phyloP scores from a whole-genome alignment of 2,329 filamentous ascomycete genomes.

The Microcyclospora tardicrescens region DNA sequence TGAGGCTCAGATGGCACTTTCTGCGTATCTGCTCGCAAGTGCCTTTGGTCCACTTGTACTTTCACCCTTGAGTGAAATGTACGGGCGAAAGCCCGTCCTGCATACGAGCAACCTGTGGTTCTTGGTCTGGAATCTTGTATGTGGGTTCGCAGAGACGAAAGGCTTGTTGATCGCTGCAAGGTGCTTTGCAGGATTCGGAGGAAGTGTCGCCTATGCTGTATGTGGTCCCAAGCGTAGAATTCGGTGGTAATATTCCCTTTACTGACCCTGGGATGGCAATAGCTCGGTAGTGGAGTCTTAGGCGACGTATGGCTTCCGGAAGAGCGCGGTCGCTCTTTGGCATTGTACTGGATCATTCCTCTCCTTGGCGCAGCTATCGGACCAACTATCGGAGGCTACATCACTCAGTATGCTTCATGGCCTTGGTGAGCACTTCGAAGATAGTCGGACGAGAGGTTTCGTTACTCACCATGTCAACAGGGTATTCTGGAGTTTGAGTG shows the following conservation, averaged over 20 bases:
- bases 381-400: slow-evolving; percentile 23
- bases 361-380: slow-evolving; percentile 10
- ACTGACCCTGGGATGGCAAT: not conserved
- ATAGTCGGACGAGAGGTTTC: too few species aligned
- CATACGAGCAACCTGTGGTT: slow-evolving; percentile 38
- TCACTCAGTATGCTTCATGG: slow-evolving; percentile 28
- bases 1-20: slow-evolving; percentile 9
- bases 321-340: slow-evolving; percentile 8
- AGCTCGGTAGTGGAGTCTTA: slow-evolving; percentile 11
- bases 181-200: slow-evolving; percentile 38
- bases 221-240: not conserved
- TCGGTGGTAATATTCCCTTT: too few species aligned
- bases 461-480: too few species aligned
- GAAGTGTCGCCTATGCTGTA: slow-evolving; percentile 24
- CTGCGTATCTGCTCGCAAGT: slow-evolving; percentile 10
- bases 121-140: slow-evolving; percentile 38
- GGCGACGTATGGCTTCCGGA: slow-evolving; percentile 10
- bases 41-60: slow-evolving; percentile 13
- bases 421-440: slow-evolving; percentile 19
- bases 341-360: slow-evolving; percentile 9
- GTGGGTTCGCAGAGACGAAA: slow-evolving; percentile 31
- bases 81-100: slow-evolving; percentile 31
- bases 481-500: slow-evolving; percentile 62
- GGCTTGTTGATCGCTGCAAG: slow-evolving; percentile 32
- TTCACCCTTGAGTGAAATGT: slow-evolving; percentile 30